Percentiles rank a stretch among this genome's conserved stretches.
Conservation (phyloP, 768 basidiomycete genomes). For the Tulasnella sp. region DNA sequence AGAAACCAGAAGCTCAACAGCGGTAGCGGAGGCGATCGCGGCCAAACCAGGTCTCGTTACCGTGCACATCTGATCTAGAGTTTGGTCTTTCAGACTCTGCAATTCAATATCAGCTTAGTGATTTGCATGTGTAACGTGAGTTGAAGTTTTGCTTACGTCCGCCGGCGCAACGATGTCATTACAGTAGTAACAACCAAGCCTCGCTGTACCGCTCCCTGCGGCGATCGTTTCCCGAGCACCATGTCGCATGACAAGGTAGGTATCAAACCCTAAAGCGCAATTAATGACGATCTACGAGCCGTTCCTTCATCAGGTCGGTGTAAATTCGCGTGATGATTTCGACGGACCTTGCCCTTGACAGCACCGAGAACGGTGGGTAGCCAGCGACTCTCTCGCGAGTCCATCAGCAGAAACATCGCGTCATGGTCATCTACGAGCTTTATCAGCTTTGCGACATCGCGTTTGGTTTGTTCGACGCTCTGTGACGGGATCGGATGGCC, state of each 20-base stretch:
- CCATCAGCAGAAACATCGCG: constrained; percentile 88
- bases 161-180: constrained; percentile 95
- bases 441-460: constrained; percentile 65
- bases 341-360: constrained; percentile 65
- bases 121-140: not conserved
- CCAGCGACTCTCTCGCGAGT: constrained; percentile 96
- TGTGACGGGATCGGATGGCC: constrained; percentile 70
- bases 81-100: constrained; percentile 70
- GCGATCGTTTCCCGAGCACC: constrained; percentile 45
- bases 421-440: constrained; percentile 75
- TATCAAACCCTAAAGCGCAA: constrained; percentile 90
- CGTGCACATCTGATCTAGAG: constrained; percentile 98
- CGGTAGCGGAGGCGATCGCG: constrained; percentile 80
- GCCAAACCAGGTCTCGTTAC: constrained; percentile 93
- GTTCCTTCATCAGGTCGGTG: not conserved
- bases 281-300: constrained; percentile 71
- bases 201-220: constrained; percentile 23
- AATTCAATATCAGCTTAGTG: not conserved
- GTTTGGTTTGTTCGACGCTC: constrained; percentile 43
- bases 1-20: constrained; percentile 84
- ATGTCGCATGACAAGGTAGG: constrained; percentile 94
- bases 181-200: constrained; percentile 93
- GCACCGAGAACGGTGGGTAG: constrained; percentile 82
- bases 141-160: constrained; percentile 47
- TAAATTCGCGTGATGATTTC: not conserved